Base-by-base conservation (phyloP, 768 basidiomycete species). In the Lentinula guzmanii region DNA sequence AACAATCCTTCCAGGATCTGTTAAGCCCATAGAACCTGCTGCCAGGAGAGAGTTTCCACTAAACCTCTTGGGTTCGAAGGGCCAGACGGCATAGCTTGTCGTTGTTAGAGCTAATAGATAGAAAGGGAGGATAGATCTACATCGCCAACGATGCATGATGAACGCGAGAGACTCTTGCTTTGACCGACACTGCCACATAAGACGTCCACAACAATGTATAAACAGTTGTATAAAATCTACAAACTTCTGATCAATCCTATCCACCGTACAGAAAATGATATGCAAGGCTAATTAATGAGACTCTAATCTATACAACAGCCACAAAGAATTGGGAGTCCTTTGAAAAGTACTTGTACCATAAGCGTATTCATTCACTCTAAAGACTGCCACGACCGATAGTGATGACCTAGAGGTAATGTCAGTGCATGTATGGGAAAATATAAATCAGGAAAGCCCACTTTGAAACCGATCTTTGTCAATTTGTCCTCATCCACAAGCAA, bases 381-480 rank as follows among this genome's bases (percentile, higher is more conserved):
- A 54, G 53, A 37, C 11, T 42, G 16, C 56, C 56, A n/a, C 56
- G 56, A 45, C 56, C 56, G 24, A 58, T 58, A 5, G 56, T 58
- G 13, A 35, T 15, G 39, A 58, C 56, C 56, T 58, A 28, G 6
- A 31, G 41, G 41, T 9, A n/a, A 41, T n/a, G 39, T 3, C 13
- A 15, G 5, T 16, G 28, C 6, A 56, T 41, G 2, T 7, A 16
- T 34, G 31, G 15, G 18, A 16, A 6, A 15, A n/a, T 10, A 2
- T 1, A 45, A 45, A 28, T 11, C 9, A 28, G 11, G 9, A 43
- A 39, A 16, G 74, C 80, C 10, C 18, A 90, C 90, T 74, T 85
- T 91, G 86, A 98, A 98, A 42, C 96, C 96, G 69, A 98, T 97
- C 69, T 84, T 72, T 67, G 82, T 83, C 64, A 98, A 79, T 72